Conservation (phyloP, 345 rosid genomes). For the Syzygium aromaticum region DNA sequence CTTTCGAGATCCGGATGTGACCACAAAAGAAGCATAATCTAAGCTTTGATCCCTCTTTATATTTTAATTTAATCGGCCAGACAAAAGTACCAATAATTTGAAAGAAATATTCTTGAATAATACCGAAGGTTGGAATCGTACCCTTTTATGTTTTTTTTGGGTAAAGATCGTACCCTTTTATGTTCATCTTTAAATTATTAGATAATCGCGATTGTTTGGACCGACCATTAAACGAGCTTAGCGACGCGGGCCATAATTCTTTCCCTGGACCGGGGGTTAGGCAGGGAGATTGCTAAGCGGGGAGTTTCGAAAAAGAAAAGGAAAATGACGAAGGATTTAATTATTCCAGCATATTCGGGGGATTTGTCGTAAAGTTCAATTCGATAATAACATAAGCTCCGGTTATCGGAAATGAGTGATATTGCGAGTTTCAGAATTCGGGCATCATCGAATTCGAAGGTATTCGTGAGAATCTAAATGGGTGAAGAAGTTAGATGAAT, state of each 20-base stretch:
- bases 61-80: not conserved
- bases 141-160: not conserved
- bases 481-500: not conserved
- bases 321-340: not conserved
- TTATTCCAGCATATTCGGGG: accelerated
- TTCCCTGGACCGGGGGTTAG: not conserved
- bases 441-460: accelerated
- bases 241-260: not conserved
- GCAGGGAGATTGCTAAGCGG: not conserved
- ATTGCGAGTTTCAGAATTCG: not conserved
- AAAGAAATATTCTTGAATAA: not conserved
- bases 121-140: not conserved
- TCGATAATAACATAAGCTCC: not conserved
- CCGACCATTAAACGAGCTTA: not conserved
- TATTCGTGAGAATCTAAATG: not conserved
- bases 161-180: not conserved
- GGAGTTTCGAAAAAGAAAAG: not conserved
- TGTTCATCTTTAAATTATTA: not conserved
- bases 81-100: not conserved
- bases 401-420: not conserved
- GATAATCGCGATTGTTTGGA: not conserved
- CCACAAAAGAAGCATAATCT: not conserved
- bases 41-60: not conserved
- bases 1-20: not conserved
- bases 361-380: not conserved